Base-by-base conservation (phyloP, 345 rosid genomes). In the Reutealis trisperma region DNA sequence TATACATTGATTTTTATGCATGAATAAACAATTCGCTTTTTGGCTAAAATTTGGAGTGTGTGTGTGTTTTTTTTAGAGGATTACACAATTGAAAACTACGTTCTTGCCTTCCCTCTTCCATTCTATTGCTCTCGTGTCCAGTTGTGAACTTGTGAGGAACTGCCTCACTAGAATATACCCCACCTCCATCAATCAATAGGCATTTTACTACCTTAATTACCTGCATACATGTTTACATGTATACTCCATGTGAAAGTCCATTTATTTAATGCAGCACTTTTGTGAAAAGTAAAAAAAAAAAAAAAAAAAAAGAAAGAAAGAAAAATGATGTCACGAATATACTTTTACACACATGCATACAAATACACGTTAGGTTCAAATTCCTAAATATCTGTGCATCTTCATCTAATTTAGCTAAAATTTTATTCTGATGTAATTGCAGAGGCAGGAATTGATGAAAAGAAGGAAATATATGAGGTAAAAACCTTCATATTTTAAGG, bases 381-480 rank as follows among this genome's bases (percentile, higher is more conserved):
- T 37, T 64, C 44, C 15, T 62, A 51, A 60, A 51, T 59, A 41
- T 47, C 6, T 2, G 32, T 68, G 49, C 55, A 24, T 8, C 45
- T 67, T 52, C 2, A 24, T 52, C 54, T 2, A 30, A 54, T 55
- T 59, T 77, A 22, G 34, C 55, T 79, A 30, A 75, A 19, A 62
- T 66, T 72, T 51, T 44, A 62, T 21, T 63, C 34, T 54, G 72
- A 70, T 74, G 57, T 60, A 66, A 63, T 78, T 77, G 75, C 58
- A 84, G 89, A 85, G 73, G 63, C 83, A 32, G 77, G 78, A 81
- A 22, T 44, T 68, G 70, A 65, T 63, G 68, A 55, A 63, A 81
- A 77, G 87, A 81, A 83, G 80, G 79, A 73, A 63, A 54, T 41
- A 61, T 41, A n/a, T 24, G 84, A 86, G 89, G 89, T 88, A 86